Base-by-base conservation (phyloP, 2,329 filamentous ascomycete species). In the Colletotrichum magnum region DNA sequence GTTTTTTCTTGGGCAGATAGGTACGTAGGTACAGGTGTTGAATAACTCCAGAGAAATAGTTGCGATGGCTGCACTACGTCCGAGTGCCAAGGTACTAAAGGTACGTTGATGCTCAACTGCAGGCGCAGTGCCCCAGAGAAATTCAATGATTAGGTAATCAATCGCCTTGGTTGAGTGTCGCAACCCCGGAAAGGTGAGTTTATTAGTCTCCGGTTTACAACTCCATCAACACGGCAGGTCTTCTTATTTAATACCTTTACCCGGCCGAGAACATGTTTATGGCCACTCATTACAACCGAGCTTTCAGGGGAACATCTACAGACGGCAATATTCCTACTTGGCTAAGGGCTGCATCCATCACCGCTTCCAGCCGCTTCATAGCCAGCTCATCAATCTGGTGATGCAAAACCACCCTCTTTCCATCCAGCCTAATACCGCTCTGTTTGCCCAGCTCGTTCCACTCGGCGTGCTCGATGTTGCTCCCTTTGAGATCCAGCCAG, bases 401-500 rank as follows among this genome's bases (percentile, higher is more conserved):
- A 56, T 69, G 67, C 57, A 69, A 9, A 18, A 69, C 39, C 18
- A 67, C 45, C 21, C 67, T 61, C 51, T 61, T 67, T 39, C 67
- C 67, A 16, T 67, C 67, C 18, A 69, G 62, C 28, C 41, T 69
- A 41, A 69, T 52, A 2, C 63, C 51, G 5, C 26, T 26, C 16
- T 16, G 26, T 24, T 12, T 61, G 3, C 67, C 67, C 28, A 47
- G 39, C 28, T 24, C 51, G 4, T 69, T 67, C 63, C 67, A 69
- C 36, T 66, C 56, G 6, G 13, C 12, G 5, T 12, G 6, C 12
- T 52, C 45, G 6, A 67, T 16, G 2, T 51, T 21, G 21, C 51
- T 52, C 9, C 56, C 26, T 43, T 43, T 51, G 21, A 69, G 62
- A n/a, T 69, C 57, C 16, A 94, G 74, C 92, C 92, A 94, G 18